Evolutionary conservation across 352 stramenopile genomes (phyloP).

Genomic region (Blastocystis sp.): DNA sequence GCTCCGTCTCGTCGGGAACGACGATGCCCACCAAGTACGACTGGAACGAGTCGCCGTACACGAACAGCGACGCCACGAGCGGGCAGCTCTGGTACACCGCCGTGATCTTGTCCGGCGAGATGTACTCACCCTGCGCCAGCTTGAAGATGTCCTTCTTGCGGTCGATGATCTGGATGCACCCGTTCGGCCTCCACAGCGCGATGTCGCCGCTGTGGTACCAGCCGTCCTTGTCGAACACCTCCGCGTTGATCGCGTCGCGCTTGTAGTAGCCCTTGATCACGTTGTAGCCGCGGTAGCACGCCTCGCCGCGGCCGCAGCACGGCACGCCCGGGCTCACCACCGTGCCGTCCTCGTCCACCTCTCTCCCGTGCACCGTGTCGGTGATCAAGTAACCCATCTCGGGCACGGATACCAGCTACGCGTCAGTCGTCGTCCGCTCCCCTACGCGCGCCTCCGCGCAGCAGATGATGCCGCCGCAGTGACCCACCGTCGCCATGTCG

Average conservation of each 20-base stretch:
- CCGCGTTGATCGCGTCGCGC: constrained; percentile 86
- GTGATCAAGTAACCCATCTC: constrained; percentile 70
- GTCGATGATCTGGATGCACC: constrained; percentile 82
- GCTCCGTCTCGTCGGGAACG: constrained; percentile 87
- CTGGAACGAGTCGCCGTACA: constrained; percentile 93
- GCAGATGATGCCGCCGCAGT: constrained; percentile 87
- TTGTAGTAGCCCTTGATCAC: constrained; percentile 94
- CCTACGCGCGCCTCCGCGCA: constrained; percentile 87
- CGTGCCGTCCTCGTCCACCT: constrained; percentile 15
- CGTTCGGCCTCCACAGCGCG: constrained; percentile 79
- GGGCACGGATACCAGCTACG: constrained; percentile 78
- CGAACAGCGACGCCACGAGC: constrained; percentile 79
- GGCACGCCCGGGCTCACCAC: constrained; percentile 78
- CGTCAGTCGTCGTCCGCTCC: constrained; percentile 81
- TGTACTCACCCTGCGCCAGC: constrained; percentile 84
- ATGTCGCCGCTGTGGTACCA: constrained; percentile 83
- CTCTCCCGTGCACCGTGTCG: constrained; percentile 19
- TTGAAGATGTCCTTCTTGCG: constrained; percentile 88
- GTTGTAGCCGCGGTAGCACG: constrained; percentile 81
- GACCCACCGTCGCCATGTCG: constrained; percentile 83
- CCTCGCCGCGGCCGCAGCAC: constrained; percentile 81
- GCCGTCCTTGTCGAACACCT: constrained; percentile 81
- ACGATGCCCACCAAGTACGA: constrained; percentile 90
- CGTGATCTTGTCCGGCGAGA: constrained; percentile 83
- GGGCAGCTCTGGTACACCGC: constrained; percentile 76